phyloP scores from a whole-genome alignment of 1,139 yeast genomes.

The Candida dubliniensis region DNA sequence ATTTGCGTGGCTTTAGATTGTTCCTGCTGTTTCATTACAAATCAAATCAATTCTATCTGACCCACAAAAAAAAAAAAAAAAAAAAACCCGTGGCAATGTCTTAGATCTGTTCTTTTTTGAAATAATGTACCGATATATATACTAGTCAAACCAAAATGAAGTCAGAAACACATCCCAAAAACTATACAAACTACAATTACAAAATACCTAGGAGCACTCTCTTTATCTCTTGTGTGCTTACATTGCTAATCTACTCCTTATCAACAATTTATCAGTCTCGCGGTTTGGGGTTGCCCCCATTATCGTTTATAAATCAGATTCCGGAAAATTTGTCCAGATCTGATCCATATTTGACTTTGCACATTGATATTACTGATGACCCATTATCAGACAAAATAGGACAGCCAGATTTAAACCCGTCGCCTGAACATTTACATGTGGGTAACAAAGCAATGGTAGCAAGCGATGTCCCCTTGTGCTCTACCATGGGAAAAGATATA shows the following conservation, averaged over 20 bases:
- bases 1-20: too few relatives aligned
- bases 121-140: too few relatives aligned
- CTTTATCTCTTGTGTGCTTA: not conserved
- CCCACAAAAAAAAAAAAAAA: not conserved
- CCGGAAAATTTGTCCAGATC: constrained; percentile 8
- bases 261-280: not conserved
- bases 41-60: too few relatives aligned
- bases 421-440: constrained; percentile 24
- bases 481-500: constrained; percentile 64
- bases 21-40: too few relatives aligned
- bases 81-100: too few relatives aligned
- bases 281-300: not conserved
- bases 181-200: not conserved
- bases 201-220: not conserved
- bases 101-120: too few relatives aligned
- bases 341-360: constrained; percentile 12
- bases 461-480: constrained; percentile 72
- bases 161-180: not conserved
- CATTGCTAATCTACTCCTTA: constrained; percentile 3
- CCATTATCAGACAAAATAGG: constrained; percentile 23
- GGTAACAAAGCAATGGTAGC: constrained; percentile 67
- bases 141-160: not conserved
- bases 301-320: constrained; percentile 3
- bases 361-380: constrained; percentile 6
- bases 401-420: constrained; percentile 37